Conservation (phyloP, 768 basidiomycete genomes). For the Pholiota microspora region DNA sequence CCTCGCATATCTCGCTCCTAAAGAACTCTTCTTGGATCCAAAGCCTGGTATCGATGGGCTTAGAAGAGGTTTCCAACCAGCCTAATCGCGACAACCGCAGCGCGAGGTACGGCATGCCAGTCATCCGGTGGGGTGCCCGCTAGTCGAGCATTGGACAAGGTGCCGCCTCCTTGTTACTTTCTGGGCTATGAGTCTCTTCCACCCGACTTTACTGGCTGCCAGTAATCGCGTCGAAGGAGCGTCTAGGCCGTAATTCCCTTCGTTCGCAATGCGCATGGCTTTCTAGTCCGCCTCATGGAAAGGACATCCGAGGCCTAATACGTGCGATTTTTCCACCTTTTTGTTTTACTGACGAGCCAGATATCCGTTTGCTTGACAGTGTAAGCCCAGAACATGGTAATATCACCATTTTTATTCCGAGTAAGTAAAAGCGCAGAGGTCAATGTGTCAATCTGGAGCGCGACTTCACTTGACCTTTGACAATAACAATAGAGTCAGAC, state of each 20-base stretch:
- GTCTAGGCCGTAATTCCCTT: background rate
- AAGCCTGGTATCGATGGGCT: background rate
- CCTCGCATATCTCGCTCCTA: background rate
- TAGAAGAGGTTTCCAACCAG: background rate
- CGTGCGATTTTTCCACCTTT: background rate
- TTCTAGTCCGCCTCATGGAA: conserved; percentile 5
- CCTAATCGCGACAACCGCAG: conserved; percentile 4
- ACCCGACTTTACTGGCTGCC: conserved; percentile 3
- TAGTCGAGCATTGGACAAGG: too few species aligned
- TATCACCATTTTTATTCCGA: too few species aligned
- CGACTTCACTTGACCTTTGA: background rate
- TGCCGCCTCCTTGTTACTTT: too few species aligned
- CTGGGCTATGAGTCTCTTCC: background rate
- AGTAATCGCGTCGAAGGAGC: background rate
- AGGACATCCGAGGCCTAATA: background rate
- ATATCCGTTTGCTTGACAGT: too few species aligned
- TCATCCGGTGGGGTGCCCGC: background rate
- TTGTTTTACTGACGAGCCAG: background rate
- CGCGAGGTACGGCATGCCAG: background rate
- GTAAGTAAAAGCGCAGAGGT: too few species aligned
- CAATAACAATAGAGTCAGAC: too few species aligned
- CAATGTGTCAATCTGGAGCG: too few species aligned
- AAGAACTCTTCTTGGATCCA: background rate
- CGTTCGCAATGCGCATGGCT: background rate
- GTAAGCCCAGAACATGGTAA: too few species aligned